Conservation (phyloP, 306 rosid species). For the Abrus pulchellus region DNA sequence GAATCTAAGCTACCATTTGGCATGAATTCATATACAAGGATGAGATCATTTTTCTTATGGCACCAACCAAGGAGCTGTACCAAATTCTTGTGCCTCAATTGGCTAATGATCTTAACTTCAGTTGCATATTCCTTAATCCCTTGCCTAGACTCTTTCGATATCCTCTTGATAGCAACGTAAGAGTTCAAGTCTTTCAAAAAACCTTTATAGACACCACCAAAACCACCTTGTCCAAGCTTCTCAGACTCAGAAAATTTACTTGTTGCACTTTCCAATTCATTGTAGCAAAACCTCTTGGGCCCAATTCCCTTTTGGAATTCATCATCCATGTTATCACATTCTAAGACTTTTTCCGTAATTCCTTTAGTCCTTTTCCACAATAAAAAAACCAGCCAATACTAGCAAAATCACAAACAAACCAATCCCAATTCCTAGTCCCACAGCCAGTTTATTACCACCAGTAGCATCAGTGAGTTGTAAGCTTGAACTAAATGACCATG, state of each 20-base stretch:
- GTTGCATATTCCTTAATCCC: slow-evolving; percentile 52
- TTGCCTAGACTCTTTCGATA: slow-evolving; percentile 50
- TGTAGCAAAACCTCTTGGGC: slow-evolving; percentile 37
- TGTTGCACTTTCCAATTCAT: slow-evolving; percentile 50
- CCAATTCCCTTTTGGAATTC: slow-evolving; percentile 48
- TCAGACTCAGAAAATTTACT: slow-evolving; percentile 47
- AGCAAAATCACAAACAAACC: neutral
- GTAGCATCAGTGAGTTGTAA: neutral
- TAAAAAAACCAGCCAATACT: neutral
- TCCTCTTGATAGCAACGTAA: slow-evolving; percentile 57
- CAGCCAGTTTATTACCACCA: neutral
- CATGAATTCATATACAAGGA: slow-evolving; percentile 58
- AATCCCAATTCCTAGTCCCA: slow-evolving; percentile 26
- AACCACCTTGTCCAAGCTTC: slow-evolving; percentile 60
- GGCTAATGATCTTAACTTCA: slow-evolving; percentile 60
- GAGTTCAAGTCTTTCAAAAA: slow-evolving; percentile 38
- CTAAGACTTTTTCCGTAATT: neutral
- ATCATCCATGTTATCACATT: slow-evolving; percentile 33
- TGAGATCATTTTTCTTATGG: slow-evolving; percentile 52
- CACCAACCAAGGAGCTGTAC: slow-evolving; percentile 65
- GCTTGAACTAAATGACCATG: slow-evolving; percentile 45
- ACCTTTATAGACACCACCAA: slow-evolving; percentile 56
- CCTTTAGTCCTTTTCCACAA: neutral
- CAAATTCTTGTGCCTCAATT: slow-evolving; percentile 49
- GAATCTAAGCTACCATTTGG: slow-evolving; percentile 58